Evolutionary conservation across 257 asterid genomes (phyloP).

Genomic region (Plantago ovata): DNA sequence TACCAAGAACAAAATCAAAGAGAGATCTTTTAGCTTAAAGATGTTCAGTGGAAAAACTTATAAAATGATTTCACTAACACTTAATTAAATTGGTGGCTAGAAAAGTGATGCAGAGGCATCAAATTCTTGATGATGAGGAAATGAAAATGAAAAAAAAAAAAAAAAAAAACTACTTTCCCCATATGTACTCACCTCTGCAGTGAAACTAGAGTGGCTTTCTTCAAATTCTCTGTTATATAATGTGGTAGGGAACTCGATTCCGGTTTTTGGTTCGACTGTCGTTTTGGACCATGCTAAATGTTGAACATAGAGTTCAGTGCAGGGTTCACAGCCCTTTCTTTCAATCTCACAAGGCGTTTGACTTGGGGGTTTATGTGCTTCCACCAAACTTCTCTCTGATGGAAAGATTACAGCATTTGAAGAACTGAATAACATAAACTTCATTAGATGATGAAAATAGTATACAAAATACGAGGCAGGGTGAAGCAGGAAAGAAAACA

Average conservation of each 20-base stretch:
- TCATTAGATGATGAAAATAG: not conserved
- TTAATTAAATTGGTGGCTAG: too few relatives aligned
- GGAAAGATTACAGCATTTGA: constrained; percentile 53
- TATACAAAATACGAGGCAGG: constrained; percentile 3
- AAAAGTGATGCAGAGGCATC: too few relatives aligned
- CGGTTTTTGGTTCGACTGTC: constrained; percentile 78
- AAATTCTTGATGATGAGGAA: not conserved
- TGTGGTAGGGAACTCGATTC: constrained; percentile 84
- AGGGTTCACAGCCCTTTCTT: constrained; percentile 45
- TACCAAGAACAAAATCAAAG: too few relatives aligned
- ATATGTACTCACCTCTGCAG: constrained; percentile 59
- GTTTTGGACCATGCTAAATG: constrained; percentile 55
- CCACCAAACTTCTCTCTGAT: constrained; percentile 38
- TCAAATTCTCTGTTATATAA: constrained; percentile 50
- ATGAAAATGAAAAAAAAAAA: not conserved
- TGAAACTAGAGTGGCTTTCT: constrained; percentile 46
- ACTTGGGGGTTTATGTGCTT: constrained; percentile 44
- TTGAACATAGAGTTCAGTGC: constrained; percentile 43
- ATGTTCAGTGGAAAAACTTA: too few relatives aligned
- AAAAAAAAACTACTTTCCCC: not conserved
- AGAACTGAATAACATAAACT: constrained; percentile 40
- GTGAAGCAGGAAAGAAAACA: not conserved
- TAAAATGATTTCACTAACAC: too few relatives aligned
- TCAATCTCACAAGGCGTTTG: constrained; percentile 67
- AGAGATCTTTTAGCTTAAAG: too few relatives aligned